phyloP scores from a whole-genome alignment of 208 protist genomes.

The Leishmania guyanensis region DNA sequence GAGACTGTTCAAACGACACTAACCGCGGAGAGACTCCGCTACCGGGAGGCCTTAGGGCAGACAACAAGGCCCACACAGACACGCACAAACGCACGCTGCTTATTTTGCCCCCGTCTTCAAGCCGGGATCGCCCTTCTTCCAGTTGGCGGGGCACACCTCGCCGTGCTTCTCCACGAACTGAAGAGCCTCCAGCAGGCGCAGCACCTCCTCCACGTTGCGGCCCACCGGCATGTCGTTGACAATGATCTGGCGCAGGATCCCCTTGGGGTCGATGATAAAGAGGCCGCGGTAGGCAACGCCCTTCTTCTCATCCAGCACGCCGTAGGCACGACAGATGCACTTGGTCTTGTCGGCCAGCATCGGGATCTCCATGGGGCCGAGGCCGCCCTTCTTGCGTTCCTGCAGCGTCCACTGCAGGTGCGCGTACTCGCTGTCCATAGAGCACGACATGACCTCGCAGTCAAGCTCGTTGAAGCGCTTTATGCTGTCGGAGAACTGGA shows the following conservation, averaged over 20 bases:
- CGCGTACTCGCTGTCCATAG: conserved; percentile 95
- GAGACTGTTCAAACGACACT: no score
- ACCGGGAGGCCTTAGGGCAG: no score
- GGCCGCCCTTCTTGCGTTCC: conserved; percentile 96
- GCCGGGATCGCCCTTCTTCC: conserved; percentile 30
- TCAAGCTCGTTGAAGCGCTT: conserved; percentile 90
- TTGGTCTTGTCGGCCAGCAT: conserved; percentile 96
- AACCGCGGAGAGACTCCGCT: no score
- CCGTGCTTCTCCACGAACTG: conserved; percentile 95
- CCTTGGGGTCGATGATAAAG: conserved; percentile 96
- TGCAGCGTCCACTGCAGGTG: conserved; percentile 96
- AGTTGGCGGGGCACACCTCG: conserved; percentile 96
- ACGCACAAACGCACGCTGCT: no score
- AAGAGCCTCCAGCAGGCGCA: conserved; percentile 96
- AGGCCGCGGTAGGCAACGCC: conserved; percentile 92
- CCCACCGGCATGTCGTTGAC: conserved; percentile 97
- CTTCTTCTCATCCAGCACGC: conserved; percentile 91
- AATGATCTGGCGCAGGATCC: conserved; percentile 92
- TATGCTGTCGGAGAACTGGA: conserved; percentile 93
- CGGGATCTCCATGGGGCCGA: conserved; percentile 96
- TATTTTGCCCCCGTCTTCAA: no score
- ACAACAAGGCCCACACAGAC: no score
- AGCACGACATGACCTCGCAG: conserved; percentile 93
- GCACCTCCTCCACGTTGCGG: conserved; percentile 93
- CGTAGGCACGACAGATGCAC: conserved; percentile 91